phyloP scores from a whole-genome alignment of 495 filamentous ascomycete genomes.

The Neurospora sp. region DNA sequence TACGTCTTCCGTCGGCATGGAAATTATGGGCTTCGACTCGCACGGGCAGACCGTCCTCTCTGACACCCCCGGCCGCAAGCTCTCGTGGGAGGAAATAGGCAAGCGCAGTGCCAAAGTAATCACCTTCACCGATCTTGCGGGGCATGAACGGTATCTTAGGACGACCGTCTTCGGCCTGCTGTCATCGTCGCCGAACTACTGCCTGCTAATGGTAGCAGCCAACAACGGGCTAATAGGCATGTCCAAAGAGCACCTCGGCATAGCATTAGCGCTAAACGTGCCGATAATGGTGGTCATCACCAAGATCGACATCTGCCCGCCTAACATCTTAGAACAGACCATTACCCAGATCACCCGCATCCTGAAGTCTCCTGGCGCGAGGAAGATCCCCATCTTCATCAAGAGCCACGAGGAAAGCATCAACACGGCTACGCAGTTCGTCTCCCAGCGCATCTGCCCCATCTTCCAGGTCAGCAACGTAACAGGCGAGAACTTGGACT shows the following conservation, averaged over 20 bases:
- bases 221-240: conserved; percentile 97
- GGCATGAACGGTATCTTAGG: conserved; percentile 89
- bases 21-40: conserved; percentile 97
- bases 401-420: conserved; percentile 85
- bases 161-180: conserved; percentile 95
- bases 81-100: conserved; percentile 98
- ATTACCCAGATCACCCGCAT: conserved; percentile 87
- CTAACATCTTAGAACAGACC: conserved; percentile 89
- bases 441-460: conserved; percentile 89
- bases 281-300: conserved; percentile 97
- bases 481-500: conserved; percentile 71
- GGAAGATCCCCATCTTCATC: conserved; percentile 97
- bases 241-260: conserved; percentile 96
- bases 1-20: conserved; percentile 94
- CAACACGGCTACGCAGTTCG: conserved; percentile 91
- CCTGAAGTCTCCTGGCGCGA: conserved; percentile 82
- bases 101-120: conserved; percentile 94
- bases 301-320: conserved; percentile 98
- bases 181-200: conserved; percentile 94
- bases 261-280: conserved; percentile 89
- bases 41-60: conserved; percentile 75
- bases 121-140: conserved; percentile 89
- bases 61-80: conserved; percentile 59
- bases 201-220: conserved; percentile 94
- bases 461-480: conserved; percentile 98